A percentile compares a stretch with the other conserved stretches of the same genome.
Conservation (phyloP, 257 asterid species). For the Anisodus acutangulus region DNA sequence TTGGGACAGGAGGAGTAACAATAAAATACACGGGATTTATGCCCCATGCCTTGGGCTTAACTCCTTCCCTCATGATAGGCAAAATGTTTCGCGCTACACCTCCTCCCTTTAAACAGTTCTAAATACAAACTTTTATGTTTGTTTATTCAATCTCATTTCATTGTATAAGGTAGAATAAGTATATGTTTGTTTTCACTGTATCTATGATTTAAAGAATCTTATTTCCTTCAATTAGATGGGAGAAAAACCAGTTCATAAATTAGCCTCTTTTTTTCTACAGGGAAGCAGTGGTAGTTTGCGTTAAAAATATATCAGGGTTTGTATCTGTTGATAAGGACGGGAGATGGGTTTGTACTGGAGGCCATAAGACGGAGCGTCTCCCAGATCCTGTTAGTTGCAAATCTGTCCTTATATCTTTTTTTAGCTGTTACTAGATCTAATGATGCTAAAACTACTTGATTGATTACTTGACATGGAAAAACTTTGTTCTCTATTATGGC, state of each 20-base stretch:
- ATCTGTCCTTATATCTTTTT: background rate
- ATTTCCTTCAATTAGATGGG: background rate
- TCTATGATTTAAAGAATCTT: background rate
- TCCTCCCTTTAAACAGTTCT: background rate
- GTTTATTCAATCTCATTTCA: slow-evolving; percentile 5
- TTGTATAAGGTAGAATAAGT: background rate
- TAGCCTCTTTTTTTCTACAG: slow-evolving; percentile 43
- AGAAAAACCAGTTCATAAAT: background rate
- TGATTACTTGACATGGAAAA: background rate
- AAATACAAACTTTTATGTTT: background rate
- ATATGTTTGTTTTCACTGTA: background rate
- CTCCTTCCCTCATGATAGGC: slow-evolving; percentile 6
- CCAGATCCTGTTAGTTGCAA: slow-evolving; percentile 67
- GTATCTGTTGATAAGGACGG: slow-evolving; percentile 73
- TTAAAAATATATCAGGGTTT: slow-evolving; percentile 65
- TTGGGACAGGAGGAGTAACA: no score
- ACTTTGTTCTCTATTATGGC: background rate
- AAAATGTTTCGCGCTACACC: background rate
- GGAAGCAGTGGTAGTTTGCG: slow-evolving; percentile 71
- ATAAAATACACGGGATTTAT: background rate
- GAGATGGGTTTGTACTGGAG: slow-evolving; percentile 68
- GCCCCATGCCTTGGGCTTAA: slow-evolving; percentile 20
- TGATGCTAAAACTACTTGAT: background rate
- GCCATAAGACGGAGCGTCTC: slow-evolving; percentile 51
- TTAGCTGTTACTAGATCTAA: background rate